Evolutionary conservation across 352 stramenopile species (phyloP), one percentile per base, ranked within the genome.

Genomic region (Thalassiosira delicatula): DNA sequence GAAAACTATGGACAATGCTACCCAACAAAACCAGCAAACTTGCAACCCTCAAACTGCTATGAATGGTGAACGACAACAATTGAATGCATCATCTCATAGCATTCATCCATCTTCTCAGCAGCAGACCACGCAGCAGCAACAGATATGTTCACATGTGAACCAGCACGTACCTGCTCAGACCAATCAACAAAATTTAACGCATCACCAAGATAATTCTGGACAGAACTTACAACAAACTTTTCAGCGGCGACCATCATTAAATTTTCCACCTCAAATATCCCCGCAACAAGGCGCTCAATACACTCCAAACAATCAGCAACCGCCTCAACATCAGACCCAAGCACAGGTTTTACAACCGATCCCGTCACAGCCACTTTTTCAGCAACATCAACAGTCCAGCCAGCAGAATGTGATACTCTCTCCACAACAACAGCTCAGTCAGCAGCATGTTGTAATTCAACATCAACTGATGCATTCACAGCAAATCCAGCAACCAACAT

Each of bases 371-470:
- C 56, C 56, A 23, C 27, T 65, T 23, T 65, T 65, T 65, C 56
- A 65, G 56, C 25, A 65, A 11, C 8, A 56, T 35, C 3, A 19
- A 30, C 51, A 9, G 46, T 49, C 0, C 29, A 51, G 53, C n/a
- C 69, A 77, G 44, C 14, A 60, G 53, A 44, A 29, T 21, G 40
- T 49, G 37, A 30, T 71, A 19, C 25, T 71, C 37, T 59, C 29
- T 60, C 63, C n/a, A 25, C 42, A 61, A 32, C 60, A 68, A 2
- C 60, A 67, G 42, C 3, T 67, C 57, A 49, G 61, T 14, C 69
- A 77, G 23, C 69, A 77, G 57, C 56, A 63, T n/a, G 25, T 33
- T 21, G 46, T 61, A 21, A 60, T 78, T 4, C 66, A 74, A 29
- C 65, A 70, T 8, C 35, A 72, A 19, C 60, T 70, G 5, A 66